phyloP scores from a whole-genome alignment of 2,329 filamentous ascomycete species.

The Paraphaeosphaeria minitans region DNA sequence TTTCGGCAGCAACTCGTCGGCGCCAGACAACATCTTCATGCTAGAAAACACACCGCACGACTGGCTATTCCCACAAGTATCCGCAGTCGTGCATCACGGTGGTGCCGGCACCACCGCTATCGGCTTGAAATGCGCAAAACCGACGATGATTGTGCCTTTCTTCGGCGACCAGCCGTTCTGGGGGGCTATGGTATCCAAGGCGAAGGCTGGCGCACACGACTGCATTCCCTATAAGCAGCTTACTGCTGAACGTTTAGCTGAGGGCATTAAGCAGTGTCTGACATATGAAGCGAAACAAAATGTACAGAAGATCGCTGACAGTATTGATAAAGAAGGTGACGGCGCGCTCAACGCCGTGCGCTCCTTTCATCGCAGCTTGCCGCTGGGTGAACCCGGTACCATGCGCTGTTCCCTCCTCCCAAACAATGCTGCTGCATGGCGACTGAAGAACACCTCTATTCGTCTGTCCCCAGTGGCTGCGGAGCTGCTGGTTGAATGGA shows the following conservation, averaged over 20 bases:
- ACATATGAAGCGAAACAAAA: constrained; percentile 64
- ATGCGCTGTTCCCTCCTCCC: constrained; percentile 71
- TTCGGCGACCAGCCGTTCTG: constrained; percentile 82
- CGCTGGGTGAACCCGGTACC: constrained; percentile 48
- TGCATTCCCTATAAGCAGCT: constrained; percentile 70
- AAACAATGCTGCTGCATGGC: constrained; percentile 69
- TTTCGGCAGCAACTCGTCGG: constrained; percentile 60
- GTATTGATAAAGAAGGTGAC: constrained; percentile 67
- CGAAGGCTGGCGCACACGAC: constrained; percentile 67
- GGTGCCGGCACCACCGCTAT: constrained; percentile 78
- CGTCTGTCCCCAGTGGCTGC: constrained; percentile 68
- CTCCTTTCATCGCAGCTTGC: constrained; percentile 67
- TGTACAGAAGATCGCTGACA: constrained; percentile 63
- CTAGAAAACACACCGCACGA: constrained; percentile 77
- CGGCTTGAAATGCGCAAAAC: constrained; percentile 71
- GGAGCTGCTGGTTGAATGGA: constrained; percentile 65
- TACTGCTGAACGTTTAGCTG: constrained; percentile 66
- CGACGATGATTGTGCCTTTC: constrained; percentile 78
- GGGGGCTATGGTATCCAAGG: constrained; percentile 70
- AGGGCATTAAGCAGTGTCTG: constrained; percentile 72
- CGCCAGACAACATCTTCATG: constrained; percentile 68
- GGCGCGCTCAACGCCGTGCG: constrained; percentile 72
- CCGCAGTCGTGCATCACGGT: constrained; percentile 74
- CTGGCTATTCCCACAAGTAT: constrained; percentile 73
- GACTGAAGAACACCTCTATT: constrained; percentile 64